Evolutionary conservation across 1,284 basidiomycete species (phyloP).

Genomic region (Fomes fomentarius): DNA sequence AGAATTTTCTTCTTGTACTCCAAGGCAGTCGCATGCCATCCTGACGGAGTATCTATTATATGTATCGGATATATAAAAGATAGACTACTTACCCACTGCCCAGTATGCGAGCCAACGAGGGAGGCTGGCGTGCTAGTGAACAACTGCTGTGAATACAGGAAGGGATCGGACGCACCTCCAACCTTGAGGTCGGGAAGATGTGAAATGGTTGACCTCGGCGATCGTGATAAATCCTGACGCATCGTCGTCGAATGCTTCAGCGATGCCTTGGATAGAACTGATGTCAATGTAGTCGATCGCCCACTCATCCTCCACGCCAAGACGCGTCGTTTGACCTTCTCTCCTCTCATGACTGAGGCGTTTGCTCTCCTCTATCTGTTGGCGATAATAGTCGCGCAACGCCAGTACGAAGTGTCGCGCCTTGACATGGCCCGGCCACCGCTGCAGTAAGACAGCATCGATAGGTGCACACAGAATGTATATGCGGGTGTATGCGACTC

Average conservation of each 20-base stretch:
- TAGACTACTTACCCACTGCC: slow-evolving; percentile 40
- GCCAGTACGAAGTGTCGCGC: slow-evolving; percentile 37
- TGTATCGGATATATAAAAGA: background rate
- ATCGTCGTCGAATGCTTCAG: slow-evolving; percentile 54
- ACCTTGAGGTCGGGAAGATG: slow-evolving; percentile 7
- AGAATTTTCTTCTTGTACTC: slow-evolving; percentile 26
- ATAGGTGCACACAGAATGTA: background rate
- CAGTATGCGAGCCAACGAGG: slow-evolving; percentile 44
- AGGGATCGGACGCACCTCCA: slow-evolving; percentile 15
- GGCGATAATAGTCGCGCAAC: slow-evolving; percentile 35
- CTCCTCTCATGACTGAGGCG: background rate
- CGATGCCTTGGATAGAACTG: slow-evolving; percentile 43
- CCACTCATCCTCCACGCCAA: slow-evolving; percentile 38
- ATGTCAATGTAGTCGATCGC: slow-evolving; percentile 45
- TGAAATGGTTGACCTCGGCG: slow-evolving; percentile 35
- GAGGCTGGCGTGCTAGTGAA: background rate
- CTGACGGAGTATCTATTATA: background rate
- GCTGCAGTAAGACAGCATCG: slow-evolving; percentile 21
- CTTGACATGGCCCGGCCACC: slow-evolving; percentile 38
- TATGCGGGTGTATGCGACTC: background rate
- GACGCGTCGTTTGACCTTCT: background rate
- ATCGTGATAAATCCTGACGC: slow-evolving; percentile 50
- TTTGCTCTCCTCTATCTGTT: slow-evolving; percentile 17
- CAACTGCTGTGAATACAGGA: too few species aligned
- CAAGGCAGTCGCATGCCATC: background rate